Evolutionary conservation across 2,329 filamentous ascomycete species (phyloP), one percentile per base, ranked within the genome.

Genomic region (Aspergillus tubingensis): DNA sequence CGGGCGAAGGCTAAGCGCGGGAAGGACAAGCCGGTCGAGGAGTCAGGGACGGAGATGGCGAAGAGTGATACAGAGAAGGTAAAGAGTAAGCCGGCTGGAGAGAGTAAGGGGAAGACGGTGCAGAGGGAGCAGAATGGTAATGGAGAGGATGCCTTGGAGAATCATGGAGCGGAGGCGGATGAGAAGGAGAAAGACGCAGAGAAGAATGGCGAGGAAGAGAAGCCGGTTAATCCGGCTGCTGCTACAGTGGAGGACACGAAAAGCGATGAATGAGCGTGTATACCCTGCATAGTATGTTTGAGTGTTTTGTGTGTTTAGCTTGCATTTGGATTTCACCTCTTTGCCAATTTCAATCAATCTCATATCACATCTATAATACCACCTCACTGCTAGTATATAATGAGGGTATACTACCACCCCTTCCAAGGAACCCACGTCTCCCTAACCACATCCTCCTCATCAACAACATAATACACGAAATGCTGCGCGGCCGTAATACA

Each of bases 401-500:
- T 10, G 3, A 41, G 53, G 3, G 19, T 27, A 10, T 27, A 10
- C 55, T 27, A 70, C 67, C 68, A 70, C 7, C 68, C 66, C 60
- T 70, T 70, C 68, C 68, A 70, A 4, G 68, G 68, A n/a, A 67
- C 62, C 68, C 68, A 70, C 15, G 65, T 65, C 59, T 70, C 68
- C 51, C 61, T 38, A n/a, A 70, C 65, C 38, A 69, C 44, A 60
- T 66, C 61, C 19, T 53, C 17, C 47, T 59, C 64, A 74, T 93
- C 90, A 5, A 93, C 85, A 32, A 94, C 79, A 21, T 91, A 78
- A 75, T 91, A 94, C 81, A 86, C 90, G 10, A 83, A 85, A 76
- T 88, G 89, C 19, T 85, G 84, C 0, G 86, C 87, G 0, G 89
- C 87, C 1, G 90, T 85, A 69, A 94, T 89, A 72, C 91, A 94